Base-by-base conservation (phyloP, 345 rosid genomes). In the Clarkia xantiana region DNA sequence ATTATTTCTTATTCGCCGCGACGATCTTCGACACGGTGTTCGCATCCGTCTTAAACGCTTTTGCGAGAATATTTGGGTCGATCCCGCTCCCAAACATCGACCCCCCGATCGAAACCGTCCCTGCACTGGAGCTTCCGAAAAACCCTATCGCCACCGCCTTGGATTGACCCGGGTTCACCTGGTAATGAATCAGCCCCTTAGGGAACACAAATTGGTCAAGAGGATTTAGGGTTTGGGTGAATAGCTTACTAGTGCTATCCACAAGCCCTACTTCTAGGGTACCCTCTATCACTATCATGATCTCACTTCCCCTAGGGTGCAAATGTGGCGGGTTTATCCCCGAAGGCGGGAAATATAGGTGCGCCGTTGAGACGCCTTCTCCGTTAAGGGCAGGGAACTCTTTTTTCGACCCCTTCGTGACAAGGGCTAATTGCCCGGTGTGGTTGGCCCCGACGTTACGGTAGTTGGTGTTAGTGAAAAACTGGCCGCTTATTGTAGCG, bases 151-250 rank as follows among this genome's bases (percentile, higher is more conserved):
- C 55, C 47, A 11, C 14, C 0, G 70, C 59, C 42, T 44, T 36
- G 25, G 49, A 53, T 1, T n/a, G 29, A 12, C 36, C 9, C 13
- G 18, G 36, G 40, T 69, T 65, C 17, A 43, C 42, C 38, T 65
- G 59, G 50, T 56, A 65, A 58, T 65, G 67, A 14, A 54, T 57
- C 18, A 69, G 62, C 8, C 74, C 74, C 61, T 54, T 65, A 0
- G 67, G 74, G 45, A 69, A 57, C 41, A 65, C 53, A 29, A 69
- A 61, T 39, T 54, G 61, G 18, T 69, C 59, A 23, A 48, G 36
- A 10, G 61, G 16, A 6, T 61, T 54, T 36, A 61, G 64, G 0
- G 64, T 61, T 44, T 57, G 61, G n/a, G 29, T 18, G 25, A 47
- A 58, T 12, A 65, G 50, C 49, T 57, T 58, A 46, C 61, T 61